Conservation (phyloP, 202 grass and related monocot genomes). For the Carex sylvatica region DNA sequence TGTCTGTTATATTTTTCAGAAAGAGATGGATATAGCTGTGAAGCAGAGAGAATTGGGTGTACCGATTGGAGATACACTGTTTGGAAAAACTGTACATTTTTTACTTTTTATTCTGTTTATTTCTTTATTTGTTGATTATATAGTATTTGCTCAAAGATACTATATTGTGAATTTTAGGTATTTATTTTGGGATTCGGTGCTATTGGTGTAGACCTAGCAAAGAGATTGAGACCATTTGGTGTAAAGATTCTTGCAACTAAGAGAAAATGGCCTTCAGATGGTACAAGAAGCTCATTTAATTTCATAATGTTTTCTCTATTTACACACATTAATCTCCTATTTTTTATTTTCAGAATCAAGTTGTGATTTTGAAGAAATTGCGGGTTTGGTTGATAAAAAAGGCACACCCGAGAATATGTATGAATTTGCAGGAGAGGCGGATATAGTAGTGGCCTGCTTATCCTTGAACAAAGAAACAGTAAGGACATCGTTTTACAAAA, state of each 20-base stretch:
- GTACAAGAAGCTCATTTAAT: background rate
- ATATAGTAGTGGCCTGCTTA: constrained; percentile 81
- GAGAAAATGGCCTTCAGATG: constrained; percentile 68
- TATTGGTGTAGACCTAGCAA: constrained; percentile 77
- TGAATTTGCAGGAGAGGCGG: constrained; percentile 68
- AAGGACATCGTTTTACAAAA: constrained; percentile 20
- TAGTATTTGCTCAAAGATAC: background rate
- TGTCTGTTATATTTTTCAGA: constrained; percentile 50
- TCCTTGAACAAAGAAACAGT: constrained; percentile 69
- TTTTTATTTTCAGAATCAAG: constrained; percentile 28
- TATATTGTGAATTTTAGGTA: constrained; percentile 44
- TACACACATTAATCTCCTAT: constrained; percentile 5
- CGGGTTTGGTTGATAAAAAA: constrained; percentile 73
- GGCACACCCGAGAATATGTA: constrained; percentile 58
- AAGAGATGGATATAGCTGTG: constrained; percentile 68
- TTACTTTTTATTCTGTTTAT: constrained; percentile 22
- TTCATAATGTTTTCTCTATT: background rate
- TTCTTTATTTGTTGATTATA: background rate
- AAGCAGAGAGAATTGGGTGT: constrained; percentile 53
- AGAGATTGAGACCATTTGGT: constrained; percentile 83
- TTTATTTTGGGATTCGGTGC: constrained; percentile 87
- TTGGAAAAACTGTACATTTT: constrained; percentile 74
- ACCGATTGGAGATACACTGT: constrained; percentile 79
- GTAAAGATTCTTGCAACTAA: constrained; percentile 86
- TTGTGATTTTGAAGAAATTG: constrained; percentile 39